Evolutionary conservation across 768 basidiomycete genomes (phyloP).

Genomic region (Suillus americanus): DNA sequence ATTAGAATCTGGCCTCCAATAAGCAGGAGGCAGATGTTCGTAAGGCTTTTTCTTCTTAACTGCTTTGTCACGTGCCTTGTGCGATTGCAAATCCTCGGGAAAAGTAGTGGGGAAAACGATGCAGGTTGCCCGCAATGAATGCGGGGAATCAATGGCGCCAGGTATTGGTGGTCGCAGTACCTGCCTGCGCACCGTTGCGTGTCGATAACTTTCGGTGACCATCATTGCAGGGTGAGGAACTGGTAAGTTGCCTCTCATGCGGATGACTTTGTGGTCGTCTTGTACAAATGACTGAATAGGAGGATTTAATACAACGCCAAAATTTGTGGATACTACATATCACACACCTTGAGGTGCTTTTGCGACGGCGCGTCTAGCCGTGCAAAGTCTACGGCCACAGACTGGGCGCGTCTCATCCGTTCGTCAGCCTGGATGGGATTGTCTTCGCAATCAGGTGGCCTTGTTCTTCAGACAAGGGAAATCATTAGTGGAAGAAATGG

Average conservation of each 20-base stretch:
- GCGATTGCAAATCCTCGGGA: not conserved
- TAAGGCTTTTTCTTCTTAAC: conserved; percentile 8
- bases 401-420: conserved; percentile 39
- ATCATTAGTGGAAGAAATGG: not conserved
- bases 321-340: not conserved
- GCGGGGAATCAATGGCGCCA: conserved; percentile 18
- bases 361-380: conserved; percentile 28
- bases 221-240: conserved; percentile 19
- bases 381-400: conserved; percentile 40
- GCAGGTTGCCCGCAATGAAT: conserved; percentile 20
- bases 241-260: not conserved
- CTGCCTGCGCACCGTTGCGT: not conserved
- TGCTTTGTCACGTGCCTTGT: not conserved
- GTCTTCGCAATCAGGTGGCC: conserved; percentile 53
- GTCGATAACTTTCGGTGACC: conserved; percentile 22
- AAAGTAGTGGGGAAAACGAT: conserved; percentile 17
- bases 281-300: conserved; percentile 12
- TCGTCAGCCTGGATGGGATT: conserved; percentile 39
- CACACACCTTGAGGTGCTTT: conserved; percentile 19
- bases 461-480: conserved; percentile 33
- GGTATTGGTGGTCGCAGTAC: not conserved
- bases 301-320: conserved; percentile 2
- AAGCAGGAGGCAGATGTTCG: conserved; percentile 23
- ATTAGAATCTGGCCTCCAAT: conserved; percentile 27
- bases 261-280: conserved; percentile 13